phyloP scores from a whole-genome alignment of 2,329 filamentous ascomycete species.

The Lachnellula subtilissima region DNA sequence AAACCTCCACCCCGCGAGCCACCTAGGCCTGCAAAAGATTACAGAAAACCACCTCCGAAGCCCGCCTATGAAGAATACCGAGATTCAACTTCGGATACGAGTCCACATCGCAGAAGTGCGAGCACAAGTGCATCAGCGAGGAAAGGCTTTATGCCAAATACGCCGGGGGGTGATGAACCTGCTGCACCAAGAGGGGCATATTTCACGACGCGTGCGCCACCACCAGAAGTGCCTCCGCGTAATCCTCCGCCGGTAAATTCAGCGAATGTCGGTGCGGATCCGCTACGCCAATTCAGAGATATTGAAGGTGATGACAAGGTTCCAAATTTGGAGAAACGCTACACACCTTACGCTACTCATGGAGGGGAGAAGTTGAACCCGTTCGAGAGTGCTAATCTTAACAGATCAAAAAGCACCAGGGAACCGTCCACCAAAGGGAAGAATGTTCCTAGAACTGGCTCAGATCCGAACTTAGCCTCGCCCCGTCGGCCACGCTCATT shows the following conservation, averaged over 20 bases:
- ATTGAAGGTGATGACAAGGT: not conserved
- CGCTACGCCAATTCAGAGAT: conserved; percentile 44
- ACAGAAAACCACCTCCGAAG: conserved; percentile 20
- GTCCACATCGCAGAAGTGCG: conserved; percentile 17
- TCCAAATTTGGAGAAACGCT: conserved; percentile 42
- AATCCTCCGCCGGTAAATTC: conserved; percentile 5
- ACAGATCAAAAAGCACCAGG: conserved; percentile 30
- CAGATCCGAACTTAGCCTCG: conserved; percentile 25
- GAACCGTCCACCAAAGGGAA: conserved; percentile 9
- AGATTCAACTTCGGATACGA: conserved; percentile 7
- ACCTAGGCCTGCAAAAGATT: conserved; percentile 20
- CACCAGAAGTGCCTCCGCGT: conserved; percentile 24
- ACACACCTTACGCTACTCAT: conserved; percentile 51
- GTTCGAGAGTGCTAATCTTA: conserved; percentile 40
- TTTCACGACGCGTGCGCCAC: conserved; percentile 24
- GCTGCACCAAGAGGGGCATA: conserved; percentile 29
- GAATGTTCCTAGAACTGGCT: conserved; percentile 23
- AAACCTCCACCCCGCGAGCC: conserved; percentile 22
- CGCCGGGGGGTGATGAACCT: conserved; percentile 30
- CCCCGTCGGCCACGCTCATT: conserved; percentile 10
- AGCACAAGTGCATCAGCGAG: conserved; percentile 19
- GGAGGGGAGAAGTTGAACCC: conserved; percentile 56
- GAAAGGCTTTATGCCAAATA: conserved; percentile 31
- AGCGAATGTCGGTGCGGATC: conserved; percentile 34
- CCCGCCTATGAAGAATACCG: conserved; percentile 21